Conservation (phyloP, 139 green algal genomes). For the Coelastrella sp. region DNA sequence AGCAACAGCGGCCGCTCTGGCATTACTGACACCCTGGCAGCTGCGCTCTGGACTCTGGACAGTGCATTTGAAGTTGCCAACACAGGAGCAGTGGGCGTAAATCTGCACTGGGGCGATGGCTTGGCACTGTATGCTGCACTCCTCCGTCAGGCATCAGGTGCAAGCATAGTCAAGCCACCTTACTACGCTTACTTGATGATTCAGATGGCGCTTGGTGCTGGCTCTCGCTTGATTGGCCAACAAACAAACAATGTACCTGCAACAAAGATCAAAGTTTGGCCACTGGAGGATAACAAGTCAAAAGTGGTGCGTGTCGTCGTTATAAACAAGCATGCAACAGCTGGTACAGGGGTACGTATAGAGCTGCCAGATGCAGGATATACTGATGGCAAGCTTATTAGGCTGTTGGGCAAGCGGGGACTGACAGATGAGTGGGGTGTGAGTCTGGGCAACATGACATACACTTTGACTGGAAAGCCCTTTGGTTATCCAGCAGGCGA, state of each 20-base stretch:
- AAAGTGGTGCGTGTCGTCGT: conserved; percentile 11
- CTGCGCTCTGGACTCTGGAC: conserved; percentile 41
- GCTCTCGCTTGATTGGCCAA: neutral
- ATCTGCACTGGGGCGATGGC: conserved; percentile 46
- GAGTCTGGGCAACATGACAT: conserved; percentile 31
- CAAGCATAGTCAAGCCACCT: conserved; percentile 36
- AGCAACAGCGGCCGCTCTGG: conserved; percentile 41
- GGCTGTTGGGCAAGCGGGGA: conserved; percentile 13
- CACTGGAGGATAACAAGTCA: neutral
- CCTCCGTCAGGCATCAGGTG: neutral
- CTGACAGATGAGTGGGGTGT: conserved; percentile 28
- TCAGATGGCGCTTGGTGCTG: neutral
- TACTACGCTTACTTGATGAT: conserved; percentile 41
- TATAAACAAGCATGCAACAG: conserved; percentile 40
- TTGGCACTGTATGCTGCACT: conserved; percentile 33
- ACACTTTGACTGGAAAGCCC: neutral
- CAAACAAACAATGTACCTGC: neutral
- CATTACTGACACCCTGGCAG: conserved; percentile 30
- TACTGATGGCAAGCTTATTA: conserved; percentile 9
- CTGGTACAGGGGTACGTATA: neutral
- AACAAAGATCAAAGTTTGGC: conserved; percentile 7
- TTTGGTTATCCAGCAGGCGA: conserved; percentile 12
- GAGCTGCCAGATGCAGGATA: neutral
- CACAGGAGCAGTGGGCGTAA: conserved; percentile 36
- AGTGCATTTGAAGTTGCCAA: conserved; percentile 32